Evolutionary conservation across 495 filamentous ascomycete genomes (phyloP).

Genomic region (Xylaria nigripes): DNA sequence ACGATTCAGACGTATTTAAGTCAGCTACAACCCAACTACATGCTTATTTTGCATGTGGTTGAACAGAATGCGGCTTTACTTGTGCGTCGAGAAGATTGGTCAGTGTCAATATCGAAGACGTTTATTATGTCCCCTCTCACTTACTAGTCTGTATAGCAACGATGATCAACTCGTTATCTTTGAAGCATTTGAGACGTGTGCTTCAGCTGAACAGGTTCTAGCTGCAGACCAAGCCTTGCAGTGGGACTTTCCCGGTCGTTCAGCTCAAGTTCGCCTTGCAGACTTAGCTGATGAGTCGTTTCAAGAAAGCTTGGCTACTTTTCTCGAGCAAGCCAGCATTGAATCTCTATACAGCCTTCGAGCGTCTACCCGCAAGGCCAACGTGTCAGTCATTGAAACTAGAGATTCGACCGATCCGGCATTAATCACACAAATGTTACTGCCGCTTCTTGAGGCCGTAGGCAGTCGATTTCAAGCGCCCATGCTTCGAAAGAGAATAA

Average conservation of each 20-base stretch:
- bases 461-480: constrained; percentile 30
- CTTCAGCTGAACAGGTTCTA: constrained; percentile 37
- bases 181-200: constrained; percentile 52
- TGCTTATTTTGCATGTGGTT: constrained; percentile 41
- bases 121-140: neutral
- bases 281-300: constrained; percentile 39
- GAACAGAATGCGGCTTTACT: constrained; percentile 52
- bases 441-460: constrained; percentile 47
- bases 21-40: constrained; percentile 20
- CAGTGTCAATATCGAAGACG: constrained; percentile 24
- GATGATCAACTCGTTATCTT: constrained; percentile 27
- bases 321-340: constrained; percentile 51
- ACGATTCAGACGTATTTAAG: constrained; percentile 30
- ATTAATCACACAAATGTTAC: constrained; percentile 47
- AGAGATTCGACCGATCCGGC: constrained; percentile 49
- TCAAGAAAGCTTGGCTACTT: constrained; percentile 39
- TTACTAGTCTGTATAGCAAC: constrained; percentile 10
- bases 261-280: constrained; percentile 35
- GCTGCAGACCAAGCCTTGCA: constrained; percentile 25
- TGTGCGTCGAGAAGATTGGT: constrained; percentile 34
- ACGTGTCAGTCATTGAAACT: constrained; percentile 35
- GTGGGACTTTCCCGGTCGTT: constrained; percentile 36
- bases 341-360: constrained; percentile 48
- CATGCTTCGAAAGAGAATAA: constrained; percentile 46
- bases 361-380: constrained; percentile 43